Percentiles rank a stretch among this genome's conserved stretches.
Evolutionary conservation across 2,329 filamentous ascomycete genomes (phyloP).

Genomic region (Dryadomyces quercivorus): DNA sequence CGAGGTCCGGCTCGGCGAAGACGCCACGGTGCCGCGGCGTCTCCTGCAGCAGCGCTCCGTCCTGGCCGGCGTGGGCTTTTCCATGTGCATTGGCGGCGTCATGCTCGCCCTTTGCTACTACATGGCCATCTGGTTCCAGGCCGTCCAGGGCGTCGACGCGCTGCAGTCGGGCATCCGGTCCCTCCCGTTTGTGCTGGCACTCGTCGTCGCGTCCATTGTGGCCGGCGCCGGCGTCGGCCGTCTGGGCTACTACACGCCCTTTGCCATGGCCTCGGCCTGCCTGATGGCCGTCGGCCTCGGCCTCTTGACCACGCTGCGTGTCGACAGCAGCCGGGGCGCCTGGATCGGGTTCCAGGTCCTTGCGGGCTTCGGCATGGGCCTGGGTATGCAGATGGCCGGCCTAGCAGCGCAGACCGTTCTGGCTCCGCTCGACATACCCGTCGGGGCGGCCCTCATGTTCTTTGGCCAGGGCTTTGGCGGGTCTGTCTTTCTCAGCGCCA

Average conservation of each 20-base stretch:
- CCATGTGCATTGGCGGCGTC: constrained; percentile 21
- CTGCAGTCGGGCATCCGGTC: constrained; percentile 24
- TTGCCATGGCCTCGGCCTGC: constrained; percentile 18
- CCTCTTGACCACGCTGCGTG: constrained; percentile 21
- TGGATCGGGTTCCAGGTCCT: constrained; percentile 23
- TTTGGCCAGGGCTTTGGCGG: constrained; percentile 23
- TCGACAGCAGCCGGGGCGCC: constrained; percentile 13
- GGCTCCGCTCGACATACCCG: constrained; percentile 25
- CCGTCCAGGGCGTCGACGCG: constrained; percentile 17
- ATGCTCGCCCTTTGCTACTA: constrained; percentile 25
- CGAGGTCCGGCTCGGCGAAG: constrained; percentile 17
- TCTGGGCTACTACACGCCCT: constrained; percentile 23
- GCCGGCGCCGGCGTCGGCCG: constrained; percentile 12
- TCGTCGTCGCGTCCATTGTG: constrained; percentile 14
- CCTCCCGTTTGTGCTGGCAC: constrained; percentile 15
- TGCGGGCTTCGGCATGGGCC: constrained; percentile 16
- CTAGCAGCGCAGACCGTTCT: constrained; percentile 35
- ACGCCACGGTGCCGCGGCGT: constrained; percentile 27
- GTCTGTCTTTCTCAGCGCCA: constrained; percentile 23
- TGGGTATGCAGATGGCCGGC: constrained; percentile 20
- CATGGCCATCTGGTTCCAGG: constrained; percentile 26
- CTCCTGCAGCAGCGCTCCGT: constrained; percentile 29
- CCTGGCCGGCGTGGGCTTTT: constrained; percentile 20
- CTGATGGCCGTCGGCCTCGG: constrained; percentile 21
- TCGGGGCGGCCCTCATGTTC: constrained; percentile 16